Evolutionary conservation across 495 filamentous ascomycete species (phyloP).

Genomic region (Clohesyomyces aquaticus): DNA sequence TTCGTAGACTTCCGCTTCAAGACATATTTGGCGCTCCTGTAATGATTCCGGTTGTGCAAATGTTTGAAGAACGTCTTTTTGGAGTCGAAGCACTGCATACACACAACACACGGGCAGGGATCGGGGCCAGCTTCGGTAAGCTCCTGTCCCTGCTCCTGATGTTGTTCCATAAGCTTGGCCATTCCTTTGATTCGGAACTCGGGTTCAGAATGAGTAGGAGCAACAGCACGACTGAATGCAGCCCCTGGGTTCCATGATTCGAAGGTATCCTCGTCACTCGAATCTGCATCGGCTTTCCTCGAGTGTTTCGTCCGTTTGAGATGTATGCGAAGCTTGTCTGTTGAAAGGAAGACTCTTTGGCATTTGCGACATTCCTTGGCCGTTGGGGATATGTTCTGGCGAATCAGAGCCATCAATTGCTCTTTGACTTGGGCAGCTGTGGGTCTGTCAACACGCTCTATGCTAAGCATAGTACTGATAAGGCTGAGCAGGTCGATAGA

Average conservation of each 20-base stretch:
- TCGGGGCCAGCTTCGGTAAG: background rate
- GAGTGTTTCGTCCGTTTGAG: slow-evolving; percentile 4
- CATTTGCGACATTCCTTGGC: slow-evolving; percentile 6
- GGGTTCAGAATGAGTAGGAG: too few relatives aligned
- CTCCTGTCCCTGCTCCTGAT: background rate
- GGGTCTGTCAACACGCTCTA: background rate
- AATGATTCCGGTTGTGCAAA: background rate
- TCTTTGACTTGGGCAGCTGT: background rate
- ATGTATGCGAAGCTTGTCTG: slow-evolving; percentile 2
- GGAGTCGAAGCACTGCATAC: background rate
- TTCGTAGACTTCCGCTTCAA: background rate
- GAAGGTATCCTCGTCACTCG: background rate
- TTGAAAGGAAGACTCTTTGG: background rate
- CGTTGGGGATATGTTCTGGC: background rate
- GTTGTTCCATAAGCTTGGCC: background rate
- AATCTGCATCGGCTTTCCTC: background rate
- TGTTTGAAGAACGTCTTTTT: slow-evolving; percentile 1
- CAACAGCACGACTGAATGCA: too few relatives aligned
- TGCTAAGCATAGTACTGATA: slow-evolving; percentile 8
- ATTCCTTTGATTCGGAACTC: slow-evolving; percentile 1
- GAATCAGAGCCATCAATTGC: background rate
- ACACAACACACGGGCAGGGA: background rate
- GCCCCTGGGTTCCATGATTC: too few relatives aligned
- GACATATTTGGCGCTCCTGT: background rate
- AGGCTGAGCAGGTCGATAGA: background rate